These are phyloP conservation scores for Backusella macrospora DNA, from an alignment of 192 early-diverging fungal species.

Conservation along the genomic window DNA sequence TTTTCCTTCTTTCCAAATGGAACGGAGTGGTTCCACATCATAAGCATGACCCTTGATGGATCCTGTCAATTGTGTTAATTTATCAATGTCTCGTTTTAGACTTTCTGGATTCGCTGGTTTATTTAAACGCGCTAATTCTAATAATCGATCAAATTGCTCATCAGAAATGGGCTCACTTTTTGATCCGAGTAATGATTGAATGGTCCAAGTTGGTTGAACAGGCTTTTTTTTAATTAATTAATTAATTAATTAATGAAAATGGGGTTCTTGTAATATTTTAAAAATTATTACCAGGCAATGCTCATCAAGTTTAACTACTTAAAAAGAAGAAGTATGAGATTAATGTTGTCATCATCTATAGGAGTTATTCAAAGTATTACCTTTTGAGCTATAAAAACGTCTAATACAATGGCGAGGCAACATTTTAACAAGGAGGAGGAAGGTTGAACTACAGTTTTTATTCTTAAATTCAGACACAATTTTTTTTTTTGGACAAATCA, in stretches of 20 bases:
- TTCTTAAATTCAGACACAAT: no score
- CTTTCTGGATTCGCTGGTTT: background rate
- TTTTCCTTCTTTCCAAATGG: constrained; percentile 30
- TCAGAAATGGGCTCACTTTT: constrained; percentile 18
- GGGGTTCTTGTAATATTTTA: background rate
- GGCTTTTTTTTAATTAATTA: constrained; percentile 19
- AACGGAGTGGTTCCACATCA: constrained; percentile 28
- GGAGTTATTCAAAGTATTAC: background rate
- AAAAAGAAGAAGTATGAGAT: background rate
- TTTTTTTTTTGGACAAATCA: no score
- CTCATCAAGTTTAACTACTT: background rate
- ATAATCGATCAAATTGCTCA: constrained; percentile 30
- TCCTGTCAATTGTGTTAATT: constrained; percentile 34
- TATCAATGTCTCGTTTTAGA: constrained; percentile 39
- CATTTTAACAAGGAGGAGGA: background rate
- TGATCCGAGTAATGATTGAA: constrained; percentile 25
- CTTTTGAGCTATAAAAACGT: constrained; percentile 5
- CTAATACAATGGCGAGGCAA: background rate
- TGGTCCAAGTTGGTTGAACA: constrained; percentile 39
- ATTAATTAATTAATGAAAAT: background rate
- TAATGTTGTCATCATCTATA: background rate
- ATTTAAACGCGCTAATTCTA: constrained; percentile 20
- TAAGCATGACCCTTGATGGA: constrained; percentile 30
- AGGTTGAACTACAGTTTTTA: no score
- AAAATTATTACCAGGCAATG: background rate